These are phyloP conservation scores for Climacium dendroides DNA, from an alignment of 225 moss, liverwort and hornwort genomes.

Conservation along the genomic window DNA sequence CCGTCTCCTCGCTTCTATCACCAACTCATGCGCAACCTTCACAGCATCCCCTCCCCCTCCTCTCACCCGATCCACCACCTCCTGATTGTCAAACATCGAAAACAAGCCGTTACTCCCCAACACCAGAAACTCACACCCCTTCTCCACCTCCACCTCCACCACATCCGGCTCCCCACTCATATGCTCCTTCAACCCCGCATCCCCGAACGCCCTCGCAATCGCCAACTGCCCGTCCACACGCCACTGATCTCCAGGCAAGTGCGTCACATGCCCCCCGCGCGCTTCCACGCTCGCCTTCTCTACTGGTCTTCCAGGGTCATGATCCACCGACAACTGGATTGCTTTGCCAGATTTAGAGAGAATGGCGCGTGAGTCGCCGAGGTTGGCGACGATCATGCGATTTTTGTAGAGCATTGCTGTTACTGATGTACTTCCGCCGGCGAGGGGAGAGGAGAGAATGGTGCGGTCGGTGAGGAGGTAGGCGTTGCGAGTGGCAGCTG, in stretches of 20 bases:
- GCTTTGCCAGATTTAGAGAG: conserved; percentile 53
- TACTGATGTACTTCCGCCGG: conserved; percentile 76
- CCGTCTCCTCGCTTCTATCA: conserved; percentile 45
- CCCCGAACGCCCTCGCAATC: conserved; percentile 80
- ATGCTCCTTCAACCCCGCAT: conserved; percentile 66
- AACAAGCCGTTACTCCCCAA: conserved; percentile 88
- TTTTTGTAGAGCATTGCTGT: conserved; percentile 64
- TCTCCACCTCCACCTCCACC: conserved; percentile 33
- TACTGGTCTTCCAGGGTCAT: conserved; percentile 57
- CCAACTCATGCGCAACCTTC: conserved; percentile 43
- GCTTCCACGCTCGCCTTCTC: conserved; percentile 80
- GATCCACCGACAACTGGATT: conserved; percentile 69
- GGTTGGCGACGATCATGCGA: conserved; percentile 64
- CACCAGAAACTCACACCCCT: conserved; percentile 58
- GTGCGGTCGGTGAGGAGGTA: conserved; percentile 72
- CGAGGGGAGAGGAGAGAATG: conserved; percentile 20
- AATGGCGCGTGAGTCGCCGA: conserved; percentile 77
- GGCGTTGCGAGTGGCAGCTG: conserved; percentile 70
- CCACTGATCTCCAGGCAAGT: conserved; percentile 76
- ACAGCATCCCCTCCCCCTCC: conserved; percentile 18
- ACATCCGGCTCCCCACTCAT: conserved; percentile 83
- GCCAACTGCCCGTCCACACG: conserved; percentile 83
- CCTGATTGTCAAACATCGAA: conserved; percentile 48
- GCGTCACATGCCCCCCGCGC: conserved; percentile 70
- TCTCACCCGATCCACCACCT: conserved; percentile 50